Evolutionary conservation across 768 basidiomycete genomes (phyloP), one percentile per base, ranked within the genome.

Genomic region (Pleurotus citrinopileatus): DNA sequence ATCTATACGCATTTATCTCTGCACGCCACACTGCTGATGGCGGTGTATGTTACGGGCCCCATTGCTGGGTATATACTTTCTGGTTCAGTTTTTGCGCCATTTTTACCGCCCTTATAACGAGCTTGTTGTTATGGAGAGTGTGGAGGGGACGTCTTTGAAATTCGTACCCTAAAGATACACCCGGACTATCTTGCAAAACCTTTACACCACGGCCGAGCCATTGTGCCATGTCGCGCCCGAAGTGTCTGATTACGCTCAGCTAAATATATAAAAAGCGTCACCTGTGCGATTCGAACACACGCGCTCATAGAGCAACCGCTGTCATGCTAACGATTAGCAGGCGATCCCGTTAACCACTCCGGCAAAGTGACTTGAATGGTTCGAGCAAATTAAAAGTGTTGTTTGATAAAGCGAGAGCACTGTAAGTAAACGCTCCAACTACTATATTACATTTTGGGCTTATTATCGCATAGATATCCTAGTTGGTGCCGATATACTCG

Each of bases 51-150:
- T 62, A 64, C 38, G 89, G 91, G 3, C 61, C 70, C 4, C 53
- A 63, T 32, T 93, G 91, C 58, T 92, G 87, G 88, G 65, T 66
- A 51, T 56, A 73, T 26, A 92, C 91, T 3, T 91, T 92, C 60
- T 72, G 73, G 65, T 65, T 86, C 46, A 71, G 77, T 43, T 63
- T 72, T 26, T 67, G 61, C 2, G 68, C 75, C 1, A 75, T 79
- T 22, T 53, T 75, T 3, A 47, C 79, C 10, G 77, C 86, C 4
- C 69, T 80, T 38, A 53, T 70, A 3, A 62, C 69, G 6, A 76
- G 77, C 48, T 28, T 79, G 4, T 61, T 80, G 22, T 67, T 91
- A 20, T 89, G 87, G 88, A 73, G 71, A 43, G 68, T 71, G 27
- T 91, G 88, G 90, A 77, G 72, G 48, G 80, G 77, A 3, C 69